A percentile compares a stretch with the other conserved stretches of the same genome.
These are phyloP conservation scores for Colletotrichum destructivum DNA, from an alignment of 2,329 filamentous ascomycete species.

Conservation along the genomic window DNA sequence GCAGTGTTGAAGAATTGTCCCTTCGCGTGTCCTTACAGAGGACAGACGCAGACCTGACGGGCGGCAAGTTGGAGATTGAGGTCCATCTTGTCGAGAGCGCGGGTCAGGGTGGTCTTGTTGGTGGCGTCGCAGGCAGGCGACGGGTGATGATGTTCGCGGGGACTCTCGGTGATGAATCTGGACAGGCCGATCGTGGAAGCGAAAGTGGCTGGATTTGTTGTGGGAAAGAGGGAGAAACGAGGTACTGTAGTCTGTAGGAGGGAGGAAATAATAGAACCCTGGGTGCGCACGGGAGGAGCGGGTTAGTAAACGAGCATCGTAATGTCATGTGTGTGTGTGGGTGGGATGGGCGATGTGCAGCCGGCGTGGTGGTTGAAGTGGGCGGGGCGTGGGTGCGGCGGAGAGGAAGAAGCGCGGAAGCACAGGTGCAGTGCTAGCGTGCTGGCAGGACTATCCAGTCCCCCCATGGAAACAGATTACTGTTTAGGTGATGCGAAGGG, in stretches of 20 bases:
- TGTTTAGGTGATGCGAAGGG: background rate
- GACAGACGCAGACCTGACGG: slow-evolving; percentile 39
- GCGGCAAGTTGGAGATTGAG: slow-evolving; percentile 43
- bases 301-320: slow-evolving; percentile 42
- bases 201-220: slow-evolving; percentile 3
- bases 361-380: slow-evolving; percentile 7
- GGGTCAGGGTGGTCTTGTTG: slow-evolving; percentile 9
- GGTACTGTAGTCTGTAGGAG: background rate
- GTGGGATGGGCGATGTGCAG: slow-evolving; percentile 21
- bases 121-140: slow-evolving; percentile 17
- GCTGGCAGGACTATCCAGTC: no score
- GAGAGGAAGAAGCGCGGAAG: slow-evolving; percentile 25
- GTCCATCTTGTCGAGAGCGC: slow-evolving; percentile 43
- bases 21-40: slow-evolving; percentile 38
- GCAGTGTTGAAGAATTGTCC: slow-evolving; percentile 32
- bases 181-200: slow-evolving; percentile 1
- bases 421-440: background rate
- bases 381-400: slow-evolving; percentile 25
- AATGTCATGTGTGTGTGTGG: slow-evolving; percentile 24
- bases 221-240: background rate
- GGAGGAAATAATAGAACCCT: slow-evolving; percentile 14
- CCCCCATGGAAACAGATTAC: no score
- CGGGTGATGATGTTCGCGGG: slow-evolving; percentile 23
- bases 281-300: slow-evolving; percentile 31
- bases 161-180: slow-evolving; percentile 34